A percentile compares a stretch with the other conserved stretches of the same genome.
Conservation (phyloP, 2,329 filamentous ascomycete genomes). For the Epichloe sibirici region DNA sequence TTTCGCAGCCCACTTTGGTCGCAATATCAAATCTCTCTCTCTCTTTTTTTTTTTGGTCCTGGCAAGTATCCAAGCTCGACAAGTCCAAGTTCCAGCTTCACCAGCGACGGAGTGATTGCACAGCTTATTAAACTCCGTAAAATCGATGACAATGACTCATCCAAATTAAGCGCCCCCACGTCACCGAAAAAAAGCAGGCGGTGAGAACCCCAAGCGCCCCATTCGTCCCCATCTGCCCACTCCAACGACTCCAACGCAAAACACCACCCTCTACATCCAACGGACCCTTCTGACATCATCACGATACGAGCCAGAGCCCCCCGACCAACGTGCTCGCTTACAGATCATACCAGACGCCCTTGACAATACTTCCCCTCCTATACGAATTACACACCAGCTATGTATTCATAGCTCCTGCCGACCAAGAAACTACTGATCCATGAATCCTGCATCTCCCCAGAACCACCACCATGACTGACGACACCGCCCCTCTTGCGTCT, state of each 20-base stretch:
- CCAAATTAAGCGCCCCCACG: neutral
- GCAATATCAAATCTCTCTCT: neutral
- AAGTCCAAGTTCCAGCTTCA: no score
- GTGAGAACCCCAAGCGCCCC: neutral
- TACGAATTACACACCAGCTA: neutral
- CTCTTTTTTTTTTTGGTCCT: neutral
- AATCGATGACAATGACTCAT: no score
- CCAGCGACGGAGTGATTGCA: no score
- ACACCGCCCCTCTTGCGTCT: constrained; percentile 59
- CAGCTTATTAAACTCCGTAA: no score
- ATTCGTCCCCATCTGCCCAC: neutral
- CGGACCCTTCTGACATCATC: neutral
- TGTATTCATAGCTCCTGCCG: neutral
- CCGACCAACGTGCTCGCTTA: neutral
- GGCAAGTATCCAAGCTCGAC: neutral
- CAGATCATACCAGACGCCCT: neutral
- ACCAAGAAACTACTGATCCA: neutral
- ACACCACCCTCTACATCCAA: neutral
- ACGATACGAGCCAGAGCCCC: neutral
- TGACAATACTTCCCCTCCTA: no score
- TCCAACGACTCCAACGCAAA: neutral
- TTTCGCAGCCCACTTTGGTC: no score
- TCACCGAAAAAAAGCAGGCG: constrained; percentile 4
- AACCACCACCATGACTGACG: constrained; percentile 14
- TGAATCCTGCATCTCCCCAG: neutral